Evolutionary conservation across 768 basidiomycete genomes (phyloP).

Genomic region (Fistulinella prunicolor): DNA sequence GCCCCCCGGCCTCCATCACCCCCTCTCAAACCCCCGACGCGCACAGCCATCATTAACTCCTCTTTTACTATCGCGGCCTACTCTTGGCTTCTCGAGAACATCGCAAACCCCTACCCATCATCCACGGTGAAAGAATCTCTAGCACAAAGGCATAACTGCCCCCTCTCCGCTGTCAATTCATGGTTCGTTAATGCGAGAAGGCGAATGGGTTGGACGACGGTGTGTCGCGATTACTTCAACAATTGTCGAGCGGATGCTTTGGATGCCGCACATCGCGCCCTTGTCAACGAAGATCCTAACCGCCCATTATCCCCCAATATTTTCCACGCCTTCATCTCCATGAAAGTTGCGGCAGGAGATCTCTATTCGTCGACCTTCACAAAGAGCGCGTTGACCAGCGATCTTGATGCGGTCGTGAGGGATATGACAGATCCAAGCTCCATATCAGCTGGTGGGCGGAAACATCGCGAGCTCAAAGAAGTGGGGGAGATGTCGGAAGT

Average conservation of each 20-base stretch:
- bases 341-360: constrained; percentile 27
- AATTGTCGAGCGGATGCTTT: constrained; percentile 22
- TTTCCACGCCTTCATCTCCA: constrained; percentile 24
- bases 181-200: constrained; percentile 49
- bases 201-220: constrained; percentile 49
- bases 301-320: background rate
- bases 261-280: constrained; percentile 23
- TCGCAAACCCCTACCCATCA: constrained; percentile 52
- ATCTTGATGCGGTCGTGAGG: constrained; percentile 31
- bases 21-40: background rate
- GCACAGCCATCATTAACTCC: background rate
- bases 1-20: background rate
- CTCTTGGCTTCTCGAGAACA: constrained; percentile 43
- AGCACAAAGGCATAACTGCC: constrained; percentile 17
- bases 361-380: constrained; percentile 29
- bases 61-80: constrained; percentile 26
- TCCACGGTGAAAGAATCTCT: constrained; percentile 27
- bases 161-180: constrained; percentile 33
- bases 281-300: constrained; percentile 16
- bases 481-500: background rate
- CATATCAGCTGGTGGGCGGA: background rate
- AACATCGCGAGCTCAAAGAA: background rate
- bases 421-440: constrained; percentile 23
- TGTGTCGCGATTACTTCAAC: constrained; percentile 30
- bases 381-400: constrained; percentile 28